phyloP scores from a whole-genome alignment of 1,139 yeast genomes.

The Pichia sp. region DNA sequence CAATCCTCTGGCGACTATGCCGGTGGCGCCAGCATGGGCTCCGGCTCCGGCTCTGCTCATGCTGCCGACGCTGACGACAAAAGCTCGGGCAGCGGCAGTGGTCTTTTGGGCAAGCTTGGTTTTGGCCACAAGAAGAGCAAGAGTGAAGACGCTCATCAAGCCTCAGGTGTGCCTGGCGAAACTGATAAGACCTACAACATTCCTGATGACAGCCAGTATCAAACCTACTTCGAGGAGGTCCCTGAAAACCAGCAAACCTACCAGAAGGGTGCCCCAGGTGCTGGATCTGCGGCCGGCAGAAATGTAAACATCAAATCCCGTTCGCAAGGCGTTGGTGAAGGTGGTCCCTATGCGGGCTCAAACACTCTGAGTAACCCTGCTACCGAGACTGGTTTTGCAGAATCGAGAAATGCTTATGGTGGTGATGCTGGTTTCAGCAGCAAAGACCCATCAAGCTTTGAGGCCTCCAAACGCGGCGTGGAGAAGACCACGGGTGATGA shows the following conservation, averaged over 20 bases:
- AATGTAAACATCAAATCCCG: background rate
- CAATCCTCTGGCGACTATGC: background rate
- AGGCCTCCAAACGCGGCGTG: background rate
- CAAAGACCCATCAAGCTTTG: background rate
- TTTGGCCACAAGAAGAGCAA: conserved; percentile 4
- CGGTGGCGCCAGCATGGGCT: background rate
- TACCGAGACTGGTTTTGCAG: background rate
- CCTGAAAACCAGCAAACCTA: background rate
- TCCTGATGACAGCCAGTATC: conserved; percentile 1
- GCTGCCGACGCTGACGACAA: background rate
- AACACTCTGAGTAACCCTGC: background rate
- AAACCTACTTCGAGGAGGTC: background rate
- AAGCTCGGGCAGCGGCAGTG: background rate
- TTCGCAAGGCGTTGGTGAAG: background rate
- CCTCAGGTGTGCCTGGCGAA: background rate
- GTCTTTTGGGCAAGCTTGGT: conserved; percentile 1
- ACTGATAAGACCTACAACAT: background rate
- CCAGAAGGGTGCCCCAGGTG: background rate
- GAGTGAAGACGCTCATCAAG: background rate
- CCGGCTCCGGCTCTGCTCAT: background rate
- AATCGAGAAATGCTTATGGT: background rate
- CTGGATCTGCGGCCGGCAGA: background rate
- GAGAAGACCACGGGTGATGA: background rate
- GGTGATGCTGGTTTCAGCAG: background rate
- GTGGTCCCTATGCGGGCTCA: background rate